These are phyloP conservation scores for Quercus phellos DNA, from an alignment of 331 rosid species.

Conservation along the genomic window DNA sequence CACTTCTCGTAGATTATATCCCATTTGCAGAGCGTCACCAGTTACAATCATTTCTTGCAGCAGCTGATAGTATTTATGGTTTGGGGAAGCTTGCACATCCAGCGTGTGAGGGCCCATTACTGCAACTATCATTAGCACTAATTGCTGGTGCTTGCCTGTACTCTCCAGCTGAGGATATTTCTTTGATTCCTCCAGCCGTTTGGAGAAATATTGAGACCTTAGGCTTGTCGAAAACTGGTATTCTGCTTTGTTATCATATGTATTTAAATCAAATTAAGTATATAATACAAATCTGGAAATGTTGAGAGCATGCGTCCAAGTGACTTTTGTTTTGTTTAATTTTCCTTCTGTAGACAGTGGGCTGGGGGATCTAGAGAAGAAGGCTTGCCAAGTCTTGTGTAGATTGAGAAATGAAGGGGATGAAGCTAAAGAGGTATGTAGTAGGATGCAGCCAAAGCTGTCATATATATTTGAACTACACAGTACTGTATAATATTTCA, in stretches of 20 bases:
- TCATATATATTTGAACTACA: conserved; percentile 4
- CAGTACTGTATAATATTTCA: not conserved
- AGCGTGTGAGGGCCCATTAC: conserved; percentile 59
- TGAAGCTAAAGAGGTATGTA: conserved; percentile 67
- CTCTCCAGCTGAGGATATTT: conserved; percentile 71
- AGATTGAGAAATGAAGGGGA: conserved; percentile 69
- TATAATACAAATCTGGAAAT: not conserved
- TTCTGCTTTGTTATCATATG: not conserved
- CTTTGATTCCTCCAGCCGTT: conserved; percentile 69
- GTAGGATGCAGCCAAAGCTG: conserved; percentile 11
- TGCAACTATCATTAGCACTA: conserved; percentile 76
- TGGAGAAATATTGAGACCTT: conserved; percentile 71
- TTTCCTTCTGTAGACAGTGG: conserved; percentile 46
- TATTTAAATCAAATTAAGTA: not conserved
- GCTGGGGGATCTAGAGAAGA: conserved; percentile 74
- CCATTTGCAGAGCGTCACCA: conserved; percentile 73
- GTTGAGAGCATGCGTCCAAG: conserved; percentile 3
- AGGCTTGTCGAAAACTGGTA: conserved; percentile 65
- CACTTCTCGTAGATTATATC: conserved; percentile 66
- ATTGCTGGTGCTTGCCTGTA: conserved; percentile 77
- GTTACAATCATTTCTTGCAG: conserved; percentile 67
- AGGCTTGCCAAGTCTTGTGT: conserved; percentile 69
- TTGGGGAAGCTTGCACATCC: conserved; percentile 44
- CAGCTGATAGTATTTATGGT: conserved; percentile 66
- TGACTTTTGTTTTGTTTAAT: conserved; percentile 3